Base-by-base conservation (phyloP, 192 early-diverging fungal genomes). In the Kickxella alabastrina region DNA sequence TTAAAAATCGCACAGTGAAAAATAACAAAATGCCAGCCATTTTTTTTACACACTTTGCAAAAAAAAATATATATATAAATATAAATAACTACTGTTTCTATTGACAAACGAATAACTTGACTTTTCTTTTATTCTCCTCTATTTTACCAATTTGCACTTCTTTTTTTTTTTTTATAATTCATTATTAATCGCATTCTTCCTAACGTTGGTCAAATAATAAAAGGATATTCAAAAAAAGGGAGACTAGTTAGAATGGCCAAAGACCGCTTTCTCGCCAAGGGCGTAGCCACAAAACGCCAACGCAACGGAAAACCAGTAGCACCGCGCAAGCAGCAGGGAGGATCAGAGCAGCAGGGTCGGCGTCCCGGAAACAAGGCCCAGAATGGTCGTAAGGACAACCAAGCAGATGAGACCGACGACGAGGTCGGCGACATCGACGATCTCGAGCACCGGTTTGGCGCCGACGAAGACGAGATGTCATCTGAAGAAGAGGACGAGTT, bases 401-500 rank as follows among this genome's bases (percentile, higher is more conserved):
- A n/a, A n/a, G n/a, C n/a, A n/a, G n/a, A n/a, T n/a, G 52, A 62
- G 18, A 52, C 52, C 3, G 72, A 58, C 12, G 48, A 59, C 25
- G 52, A 47, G 4, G 45, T 63, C 19, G 72, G 72, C 17, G 65
- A 60, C 31, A 34, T 65, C 7, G 53, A 55, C 10, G 46, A 68
- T 28, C 52, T 68, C 37, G 72, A 75, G 45, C 57, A 68, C 41
- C 52, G 46, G 26, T 52, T 65, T 25, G 65, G 38, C 10, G 28
- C 50, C 1, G 59, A 68, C 36, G 43, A 29, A 23, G 38, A 59
- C 36, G 51, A 43, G 39, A 7, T 54, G 10, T 61, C 62, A 10
- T 56, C 54, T 1, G 82, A 79, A 8, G 87, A 83, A 3, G 81
- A 80, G 23, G 84, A 89, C 35, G 83, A 79, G 45, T 79, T 84